phyloP scores from a whole-genome alignment of 306 rosid species.

The Castanopsis chinensis region DNA sequence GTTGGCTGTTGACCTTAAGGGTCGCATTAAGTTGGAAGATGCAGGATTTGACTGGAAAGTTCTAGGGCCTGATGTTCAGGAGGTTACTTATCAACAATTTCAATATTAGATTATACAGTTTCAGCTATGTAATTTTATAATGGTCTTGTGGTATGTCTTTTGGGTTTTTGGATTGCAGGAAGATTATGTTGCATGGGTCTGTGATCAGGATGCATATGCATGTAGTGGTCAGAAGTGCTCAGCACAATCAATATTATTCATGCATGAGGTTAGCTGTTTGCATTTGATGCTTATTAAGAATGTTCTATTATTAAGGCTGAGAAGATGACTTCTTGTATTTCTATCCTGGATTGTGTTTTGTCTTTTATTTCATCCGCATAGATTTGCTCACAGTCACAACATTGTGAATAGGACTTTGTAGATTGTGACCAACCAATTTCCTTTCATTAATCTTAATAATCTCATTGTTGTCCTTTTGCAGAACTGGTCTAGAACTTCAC shows the following conservation, averaged over 20 bases:
- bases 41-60: constrained; percentile 99
- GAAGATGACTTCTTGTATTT: constrained; percentile 5
- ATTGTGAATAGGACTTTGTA: constrained; percentile 11
- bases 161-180: constrained; percentile 55
- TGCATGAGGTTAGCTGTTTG: constrained; percentile 77
- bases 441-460: constrained; percentile 10
- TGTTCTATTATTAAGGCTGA: neutral
- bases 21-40: constrained; percentile 90
- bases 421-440: neutral
- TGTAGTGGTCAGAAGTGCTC: constrained; percentile 99
- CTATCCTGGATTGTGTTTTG: neutral
- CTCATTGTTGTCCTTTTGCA: constrained; percentile 31
- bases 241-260: constrained; percentile 79
- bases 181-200: constrained; percentile 89
- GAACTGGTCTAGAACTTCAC: constrained; percentile 79
- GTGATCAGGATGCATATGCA: constrained; percentile 99
- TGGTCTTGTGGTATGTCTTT: constrained; percentile 12
- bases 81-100: constrained; percentile 48
- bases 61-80: constrained; percentile 91
- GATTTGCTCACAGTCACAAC: neutral
- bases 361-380: neutral
- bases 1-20: constrained; percentile 75
- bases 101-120: constrained; percentile 6
- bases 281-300: constrained; percentile 8
- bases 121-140: constrained; percentile 5